Base-by-base conservation (phyloP, 768 basidiomycete genomes). In the Amanita phalloides region DNA sequence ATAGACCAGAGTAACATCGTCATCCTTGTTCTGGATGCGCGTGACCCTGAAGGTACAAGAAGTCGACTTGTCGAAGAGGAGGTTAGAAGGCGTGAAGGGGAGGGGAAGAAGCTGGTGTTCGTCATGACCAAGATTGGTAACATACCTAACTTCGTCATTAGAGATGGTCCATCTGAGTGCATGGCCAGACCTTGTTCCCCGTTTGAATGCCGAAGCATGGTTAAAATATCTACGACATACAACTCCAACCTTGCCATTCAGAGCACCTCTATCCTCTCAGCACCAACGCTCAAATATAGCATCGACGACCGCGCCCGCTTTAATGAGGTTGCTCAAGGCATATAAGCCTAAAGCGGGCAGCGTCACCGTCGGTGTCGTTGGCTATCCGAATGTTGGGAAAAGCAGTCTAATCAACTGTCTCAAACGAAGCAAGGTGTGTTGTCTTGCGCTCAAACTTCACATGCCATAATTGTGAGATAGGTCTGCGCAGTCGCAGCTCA, bases 361-460 rank as follows among this genome's bases (percentile, higher is more conserved):
- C 56, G 72, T 90, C 47, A 92, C 90, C 0, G 78, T 95, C 46
- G 92, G 92, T 13, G 89, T 98, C 14, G 89, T 97, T 3, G 95
- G 95, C 1, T 95, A 92, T 67, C 95, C 95, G 1, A 98, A 98
- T 65, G 95, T 98, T 43, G 95, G 95, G 11, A 98, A 98, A 70
- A 94, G 90, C 52, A 88, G 84, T 60, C 62, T 98, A 53, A 93
- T 99, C 65, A 98, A 98, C 65, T 86, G 90, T 41, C 69, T 99
- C 48, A 93, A 92, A 66, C 71, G 91, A 35, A 79, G 81, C 54
- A 92, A 89, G 68, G 86, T 84, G 21, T 1, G 68, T 57, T 36
- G 23, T 33, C 13, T 21, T 49, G 23, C 41, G 35, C 46, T 8
- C 32, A 32, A n/a, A 47, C 2, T 57, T 13, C 10, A n/a, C 8